Conservation (phyloP, 305 asterid species). For the Solanum hybrid region DNA sequence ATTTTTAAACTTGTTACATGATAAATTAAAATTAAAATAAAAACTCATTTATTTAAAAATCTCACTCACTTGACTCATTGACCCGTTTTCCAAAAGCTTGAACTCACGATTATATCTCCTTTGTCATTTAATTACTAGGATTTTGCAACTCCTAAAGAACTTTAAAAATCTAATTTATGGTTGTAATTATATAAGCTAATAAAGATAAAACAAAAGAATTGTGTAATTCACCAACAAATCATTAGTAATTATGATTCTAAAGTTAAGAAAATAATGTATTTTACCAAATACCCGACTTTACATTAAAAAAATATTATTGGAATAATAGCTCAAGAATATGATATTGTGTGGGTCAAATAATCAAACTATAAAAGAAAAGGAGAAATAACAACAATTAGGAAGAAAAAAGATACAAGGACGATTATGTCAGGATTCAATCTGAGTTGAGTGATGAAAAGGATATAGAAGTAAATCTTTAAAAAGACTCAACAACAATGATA, state of each 20-base stretch:
- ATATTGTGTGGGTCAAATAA: not conserved
- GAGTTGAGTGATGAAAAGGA: not conserved
- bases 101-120: not conserved
- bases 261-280: not conserved
- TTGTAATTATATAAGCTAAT: not conserved
- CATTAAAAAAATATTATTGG: not conserved
- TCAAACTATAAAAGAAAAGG: not conserved
- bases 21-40: not conserved
- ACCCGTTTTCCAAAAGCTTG: not conserved
- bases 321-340: not conserved
- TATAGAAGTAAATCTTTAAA: too few relatives aligned
- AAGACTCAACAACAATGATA: too few relatives aligned
- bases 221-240: not conserved
- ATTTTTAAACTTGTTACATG: not conserved
- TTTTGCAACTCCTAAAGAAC: not conserved
- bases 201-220: not conserved
- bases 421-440: not conserved
- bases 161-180: not conserved
- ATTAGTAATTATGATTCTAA: not conserved
- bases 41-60: not conserved
- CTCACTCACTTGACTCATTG: not conserved
- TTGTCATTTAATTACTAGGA: not conserved
- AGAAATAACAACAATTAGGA: not conserved
- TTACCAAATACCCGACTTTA: not conserved
- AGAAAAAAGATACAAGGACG: not conserved